Conservation (phyloP, 2,329 filamentous ascomycete species). For the Colletotrichum gloeosporioides region DNA sequence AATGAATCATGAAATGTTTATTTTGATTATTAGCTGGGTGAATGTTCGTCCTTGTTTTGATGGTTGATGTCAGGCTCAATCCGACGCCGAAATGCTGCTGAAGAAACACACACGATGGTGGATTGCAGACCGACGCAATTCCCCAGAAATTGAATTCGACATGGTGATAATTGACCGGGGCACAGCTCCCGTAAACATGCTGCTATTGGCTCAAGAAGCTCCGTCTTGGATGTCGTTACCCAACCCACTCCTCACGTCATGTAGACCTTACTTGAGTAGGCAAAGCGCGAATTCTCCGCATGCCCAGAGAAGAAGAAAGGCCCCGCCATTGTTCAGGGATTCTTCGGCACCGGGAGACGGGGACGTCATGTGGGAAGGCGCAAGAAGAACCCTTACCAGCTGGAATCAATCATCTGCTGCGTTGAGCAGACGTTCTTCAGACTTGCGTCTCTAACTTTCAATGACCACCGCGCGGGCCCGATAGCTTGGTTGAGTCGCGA, state of each 20-base stretch:
- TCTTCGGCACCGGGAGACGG: background rate
- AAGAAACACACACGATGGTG: background rate
- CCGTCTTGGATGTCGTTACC: conserved; percentile 12
- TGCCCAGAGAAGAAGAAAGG: background rate
- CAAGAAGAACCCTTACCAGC: background rate
- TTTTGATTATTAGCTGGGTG: background rate
- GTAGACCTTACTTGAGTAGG: background rate
- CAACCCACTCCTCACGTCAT: conserved; percentile 15
- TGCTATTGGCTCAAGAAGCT: background rate
- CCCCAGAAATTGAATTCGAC: background rate
- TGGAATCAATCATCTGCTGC: background rate
- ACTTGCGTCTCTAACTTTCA: background rate
- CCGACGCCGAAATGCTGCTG: background rate
- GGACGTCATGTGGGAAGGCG: background rate
- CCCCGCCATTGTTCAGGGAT: background rate
- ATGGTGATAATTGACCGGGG: background rate
- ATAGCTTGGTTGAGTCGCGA: background rate
- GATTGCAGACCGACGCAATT: background rate
- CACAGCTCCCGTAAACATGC: background rate
- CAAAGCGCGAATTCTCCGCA: background rate
- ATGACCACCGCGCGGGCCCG: background rate
- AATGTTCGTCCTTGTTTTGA: background rate
- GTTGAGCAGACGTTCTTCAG: background rate
- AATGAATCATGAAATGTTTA: background rate
- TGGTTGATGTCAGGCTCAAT: background rate